phyloP scores from a whole-genome alignment of 805 yeast species.

The Yamadazyma philogaea region DNA sequence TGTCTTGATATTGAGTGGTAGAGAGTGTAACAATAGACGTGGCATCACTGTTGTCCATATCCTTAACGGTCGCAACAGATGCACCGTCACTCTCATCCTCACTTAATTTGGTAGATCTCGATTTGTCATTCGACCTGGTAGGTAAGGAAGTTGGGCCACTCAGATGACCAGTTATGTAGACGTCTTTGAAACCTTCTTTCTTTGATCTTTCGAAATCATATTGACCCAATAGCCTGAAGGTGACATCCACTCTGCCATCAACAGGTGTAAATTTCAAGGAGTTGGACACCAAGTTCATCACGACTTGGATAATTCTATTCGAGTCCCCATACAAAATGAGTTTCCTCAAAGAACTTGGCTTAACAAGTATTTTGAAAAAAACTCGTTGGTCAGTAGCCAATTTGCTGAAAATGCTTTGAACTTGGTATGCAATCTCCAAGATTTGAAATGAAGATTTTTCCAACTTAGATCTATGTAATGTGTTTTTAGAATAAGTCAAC shows the following conservation, averaged over 20 bases:
- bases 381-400: constrained; percentile 77
- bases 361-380: constrained; percentile 55
- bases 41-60: constrained; percentile 18
- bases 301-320: constrained; percentile 83
- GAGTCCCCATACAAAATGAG: constrained; percentile 83
- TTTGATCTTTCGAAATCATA: constrained; percentile 56
- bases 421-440: constrained; percentile 78
- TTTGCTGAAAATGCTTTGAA: constrained; percentile 79
- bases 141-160: constrained; percentile 7
- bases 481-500: constrained; percentile 88
- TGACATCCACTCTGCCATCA: constrained; percentile 73
- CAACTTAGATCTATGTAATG: constrained; percentile 74
- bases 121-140: constrained; percentile 3
- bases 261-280: constrained; percentile 90
- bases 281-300: constrained; percentile 89
- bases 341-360: constrained; percentile 58
- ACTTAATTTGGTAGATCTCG: constrained; percentile 1
- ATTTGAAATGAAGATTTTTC: constrained; percentile 81
- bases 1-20: constrained; percentile 38
- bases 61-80: not conserved
- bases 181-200: constrained; percentile 40
- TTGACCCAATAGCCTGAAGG: constrained; percentile 63
- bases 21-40: constrained; percentile 33
- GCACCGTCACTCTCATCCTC: not conserved
- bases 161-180: constrained; percentile 34